phyloP scores from a whole-genome alignment of 495 filamentous ascomycete genomes.

The Hypomontagnella monticulosa region DNA sequence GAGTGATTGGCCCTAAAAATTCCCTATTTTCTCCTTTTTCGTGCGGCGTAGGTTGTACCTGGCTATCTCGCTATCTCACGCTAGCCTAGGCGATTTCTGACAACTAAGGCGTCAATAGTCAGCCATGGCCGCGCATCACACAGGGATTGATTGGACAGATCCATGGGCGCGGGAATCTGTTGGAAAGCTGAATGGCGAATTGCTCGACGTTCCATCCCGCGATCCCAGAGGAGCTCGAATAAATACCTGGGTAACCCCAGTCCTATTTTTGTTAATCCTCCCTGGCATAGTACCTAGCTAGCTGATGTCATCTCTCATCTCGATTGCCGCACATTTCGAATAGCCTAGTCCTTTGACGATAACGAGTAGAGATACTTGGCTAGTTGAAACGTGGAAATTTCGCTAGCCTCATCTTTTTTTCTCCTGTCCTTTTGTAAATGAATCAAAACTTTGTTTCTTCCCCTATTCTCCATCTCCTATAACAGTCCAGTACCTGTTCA shows the following conservation, averaged over 20 bases:
- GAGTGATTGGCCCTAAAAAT: conserved; percentile 7
- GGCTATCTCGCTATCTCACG: conserved; percentile 3
- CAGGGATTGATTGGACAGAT: conserved; percentile 13
- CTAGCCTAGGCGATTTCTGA: conserved; percentile 3
- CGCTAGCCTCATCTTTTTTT: conserved; percentile 1
- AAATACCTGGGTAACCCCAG: not conserved
- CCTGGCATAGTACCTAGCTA: not conserved
- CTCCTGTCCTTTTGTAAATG: not conserved
- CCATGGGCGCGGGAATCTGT: not conserved
- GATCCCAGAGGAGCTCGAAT: not conserved
- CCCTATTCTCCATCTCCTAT: not conserved
- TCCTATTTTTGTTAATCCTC: conserved; percentile 1
- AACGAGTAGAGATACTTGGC: not conserved
- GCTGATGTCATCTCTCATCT: conserved; percentile 18
- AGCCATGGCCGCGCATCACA: not conserved
- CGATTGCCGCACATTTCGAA: not conserved
- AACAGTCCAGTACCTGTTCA: no score
- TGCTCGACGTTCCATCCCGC: no score
- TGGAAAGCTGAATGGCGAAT: no score
- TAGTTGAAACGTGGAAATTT: conserved; percentile 9
- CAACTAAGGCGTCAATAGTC: conserved; percentile 10
- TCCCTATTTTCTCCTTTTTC: not conserved
- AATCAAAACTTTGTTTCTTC: not conserved
- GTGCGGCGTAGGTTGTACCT: not conserved
- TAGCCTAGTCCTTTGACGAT: conserved; percentile 10